Conservation (phyloP, 2,329 filamentous ascomycete genomes). For the Graphilbum ipis-grandicollis region DNA sequence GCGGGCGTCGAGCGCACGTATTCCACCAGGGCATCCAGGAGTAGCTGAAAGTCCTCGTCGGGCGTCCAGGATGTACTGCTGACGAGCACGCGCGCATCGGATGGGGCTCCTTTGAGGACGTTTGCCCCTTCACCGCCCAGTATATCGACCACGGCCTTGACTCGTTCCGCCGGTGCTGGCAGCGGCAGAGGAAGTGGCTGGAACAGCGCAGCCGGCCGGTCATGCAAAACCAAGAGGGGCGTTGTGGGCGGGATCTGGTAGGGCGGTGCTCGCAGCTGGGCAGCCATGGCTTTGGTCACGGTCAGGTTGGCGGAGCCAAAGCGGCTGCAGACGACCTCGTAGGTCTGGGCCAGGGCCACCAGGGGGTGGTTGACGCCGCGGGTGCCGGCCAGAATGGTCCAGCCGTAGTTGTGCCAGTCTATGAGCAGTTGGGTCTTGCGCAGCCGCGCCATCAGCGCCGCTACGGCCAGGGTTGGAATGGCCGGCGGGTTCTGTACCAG, state of each 20-base stretch:
- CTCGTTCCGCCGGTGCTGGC: not conserved
- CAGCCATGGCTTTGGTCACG: constrained; percentile 78
- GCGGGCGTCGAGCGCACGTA: constrained; percentile 27
- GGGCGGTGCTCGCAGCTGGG: constrained; percentile 44
- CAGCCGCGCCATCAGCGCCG: constrained; percentile 52
- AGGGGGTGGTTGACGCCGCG: constrained; percentile 46
- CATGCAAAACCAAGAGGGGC: constrained; percentile 59
- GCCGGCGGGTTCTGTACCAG: constrained; percentile 77
- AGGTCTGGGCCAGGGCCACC: constrained; percentile 58
- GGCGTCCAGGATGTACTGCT: constrained; percentile 96
- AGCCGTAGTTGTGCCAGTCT: constrained; percentile 99
- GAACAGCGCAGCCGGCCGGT: constrained; percentile 72
- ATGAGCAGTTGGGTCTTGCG: constrained; percentile 72
- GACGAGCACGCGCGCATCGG: constrained; percentile 39
- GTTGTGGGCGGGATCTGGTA: constrained; percentile 49
- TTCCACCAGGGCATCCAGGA: constrained; percentile 63
- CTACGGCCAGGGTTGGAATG: constrained; percentile 73
- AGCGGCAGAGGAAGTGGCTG: constrained; percentile 37
- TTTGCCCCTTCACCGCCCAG: too few relatives aligned
- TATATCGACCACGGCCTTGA: constrained; percentile 1
- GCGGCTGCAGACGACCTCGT: constrained; percentile 57
- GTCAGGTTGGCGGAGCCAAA: constrained; percentile 61
- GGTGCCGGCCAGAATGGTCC: constrained; percentile 64
- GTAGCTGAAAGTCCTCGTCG: constrained; percentile 83
- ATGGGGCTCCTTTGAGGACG: too few relatives aligned